Evolutionary conservation across 2,329 filamentous ascomycete genomes (phyloP).

Genomic region (Paraconiothyrium sp.): DNA sequence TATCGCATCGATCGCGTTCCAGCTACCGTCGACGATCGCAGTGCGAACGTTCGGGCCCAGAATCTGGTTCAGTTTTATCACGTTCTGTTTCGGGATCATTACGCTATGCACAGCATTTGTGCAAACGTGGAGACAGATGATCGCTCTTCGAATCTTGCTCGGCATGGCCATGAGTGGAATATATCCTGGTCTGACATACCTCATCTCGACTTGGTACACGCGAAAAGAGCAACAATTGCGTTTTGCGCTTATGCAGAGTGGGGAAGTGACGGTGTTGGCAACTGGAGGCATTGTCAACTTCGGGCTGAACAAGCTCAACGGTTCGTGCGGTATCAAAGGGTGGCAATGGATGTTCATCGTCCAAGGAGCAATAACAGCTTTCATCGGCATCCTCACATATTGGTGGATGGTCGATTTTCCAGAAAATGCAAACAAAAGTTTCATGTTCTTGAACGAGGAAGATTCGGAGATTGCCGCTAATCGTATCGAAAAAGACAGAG

Average conservation of each 20-base stretch:
- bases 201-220: slow-evolving; percentile 71
- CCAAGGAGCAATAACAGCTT: slow-evolving; percentile 67
- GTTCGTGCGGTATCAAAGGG: slow-evolving; percentile 64
- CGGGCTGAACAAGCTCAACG: slow-evolving; percentile 71
- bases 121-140: slow-evolving; percentile 74
- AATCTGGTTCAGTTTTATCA: slow-evolving; percentile 68
- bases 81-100: slow-evolving; percentile 69
- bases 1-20: slow-evolving; percentile 72
- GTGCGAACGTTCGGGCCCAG: slow-evolving; percentile 72
- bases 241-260: slow-evolving; percentile 71
- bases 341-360: slow-evolving; percentile 78
- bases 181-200: slow-evolving; percentile 58
- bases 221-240: slow-evolving; percentile 72
- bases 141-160: slow-evolving; percentile 70
- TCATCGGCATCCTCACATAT: slow-evolving; percentile 69
- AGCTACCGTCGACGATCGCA: slow-evolving; percentile 73
- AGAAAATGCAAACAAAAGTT: slow-evolving; percentile 66
- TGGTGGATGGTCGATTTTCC: slow-evolving; percentile 79
- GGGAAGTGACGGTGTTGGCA: slow-evolving; percentile 71
- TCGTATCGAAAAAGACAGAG: slow-evolving; percentile 69
- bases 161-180: slow-evolving; percentile 67
- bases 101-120: slow-evolving; percentile 76
- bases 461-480: slow-evolving; percentile 66
- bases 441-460: slow-evolving; percentile 65
- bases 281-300: slow-evolving; percentile 75